Percentiles rank a stretch among this genome's conserved stretches.
Conservation (phyloP, 805 yeast species). For the Jamesozyma jinghongensis region DNA sequence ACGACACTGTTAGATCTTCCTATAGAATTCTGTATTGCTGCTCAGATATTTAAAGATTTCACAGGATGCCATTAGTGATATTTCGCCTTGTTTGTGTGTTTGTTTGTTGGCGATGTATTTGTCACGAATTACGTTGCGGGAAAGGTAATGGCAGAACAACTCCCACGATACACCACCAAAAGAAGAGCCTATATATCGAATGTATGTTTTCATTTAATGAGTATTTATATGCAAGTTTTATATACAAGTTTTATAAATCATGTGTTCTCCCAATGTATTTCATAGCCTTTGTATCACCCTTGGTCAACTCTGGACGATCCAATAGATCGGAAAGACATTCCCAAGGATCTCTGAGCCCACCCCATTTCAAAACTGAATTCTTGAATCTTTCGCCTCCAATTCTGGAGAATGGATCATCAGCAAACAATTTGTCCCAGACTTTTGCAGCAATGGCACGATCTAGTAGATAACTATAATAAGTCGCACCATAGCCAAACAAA, state of each 20-base stretch:
- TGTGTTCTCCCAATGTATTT: conserved; percentile 34
- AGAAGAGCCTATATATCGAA: too few species aligned
- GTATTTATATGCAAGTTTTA: not conserved
- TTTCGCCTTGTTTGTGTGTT: too few species aligned
- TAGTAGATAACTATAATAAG: conserved; percentile 82
- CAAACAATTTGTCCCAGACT: conserved; percentile 70
- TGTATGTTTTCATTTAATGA: not conserved
- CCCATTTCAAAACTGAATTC: conserved; percentile 73
- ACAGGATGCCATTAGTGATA: too few species aligned
- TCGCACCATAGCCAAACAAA: conserved; percentile 85
- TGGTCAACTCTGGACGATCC: conserved; percentile 47
- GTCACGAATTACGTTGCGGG: too few species aligned
- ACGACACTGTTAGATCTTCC: not conserved
- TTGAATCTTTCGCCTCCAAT: conserved; percentile 69
- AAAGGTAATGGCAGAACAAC: too few species aligned
- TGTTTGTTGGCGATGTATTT: too few species aligned
- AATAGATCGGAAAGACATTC: conserved; percentile 69
- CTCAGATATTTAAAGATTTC: too few species aligned
- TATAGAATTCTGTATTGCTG: not conserved
- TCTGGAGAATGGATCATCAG: conserved; percentile 57
- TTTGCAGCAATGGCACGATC: conserved; percentile 89
- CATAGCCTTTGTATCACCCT: conserved; percentile 72
- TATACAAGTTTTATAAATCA: conserved; percentile 10
- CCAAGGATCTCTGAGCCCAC: conserved; percentile 91
- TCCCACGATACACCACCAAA: too few species aligned